Base-by-base conservation (phyloP, 768 basidiomycete genomes). In the Postia placenta region DNA sequence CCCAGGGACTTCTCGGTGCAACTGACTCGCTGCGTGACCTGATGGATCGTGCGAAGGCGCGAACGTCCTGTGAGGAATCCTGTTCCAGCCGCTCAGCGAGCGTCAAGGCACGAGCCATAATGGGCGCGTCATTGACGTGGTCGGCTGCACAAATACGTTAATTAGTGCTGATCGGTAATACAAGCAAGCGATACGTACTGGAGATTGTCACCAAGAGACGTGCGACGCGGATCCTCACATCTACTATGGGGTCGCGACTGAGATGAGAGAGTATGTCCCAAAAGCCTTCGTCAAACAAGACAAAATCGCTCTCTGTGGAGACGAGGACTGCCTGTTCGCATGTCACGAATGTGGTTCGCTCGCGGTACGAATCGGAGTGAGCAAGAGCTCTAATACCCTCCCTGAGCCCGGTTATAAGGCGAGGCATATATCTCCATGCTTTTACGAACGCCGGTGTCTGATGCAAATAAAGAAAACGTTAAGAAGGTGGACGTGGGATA, bases 161-260 rank as follows among this genome's bases (percentile, higher is more conserved):
- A 48, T 39, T 17, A 39, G 20, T 39, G 7, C 25, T 30, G n/a
- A 54, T 40, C 27, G 42, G 36, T 35, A 42, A 37, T 47, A 22
- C 20, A n/a, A 17, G 45, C 37, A 33, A 19, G 48, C 42, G 52
- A 33, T 11, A 70, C 80, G 61, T 66, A 87, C 86, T 75, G 55
- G 68, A 72, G 24, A 82, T 62, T 42, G 66, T 57, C 42, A 79
- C 79, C 36, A 83, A 66, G 40, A 91, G 75, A 42, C 92, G 78
- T n/a, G 93, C 85, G 2, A 92, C 74, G 5, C 82, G 86, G 49
- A 96, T 91, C 40, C 92, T 78, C 27, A 96, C 92, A 52, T 91
- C 92, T 44, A 87, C 74, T 11, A 95, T 81, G 28, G 62, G 59
- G 60, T 97, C 94, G 26, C 70, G 61, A 4, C 79, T 76, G 36